phyloP scores from a whole-genome alignment of 768 basidiomycete species.

The Amanita pseudoporphyria region DNA sequence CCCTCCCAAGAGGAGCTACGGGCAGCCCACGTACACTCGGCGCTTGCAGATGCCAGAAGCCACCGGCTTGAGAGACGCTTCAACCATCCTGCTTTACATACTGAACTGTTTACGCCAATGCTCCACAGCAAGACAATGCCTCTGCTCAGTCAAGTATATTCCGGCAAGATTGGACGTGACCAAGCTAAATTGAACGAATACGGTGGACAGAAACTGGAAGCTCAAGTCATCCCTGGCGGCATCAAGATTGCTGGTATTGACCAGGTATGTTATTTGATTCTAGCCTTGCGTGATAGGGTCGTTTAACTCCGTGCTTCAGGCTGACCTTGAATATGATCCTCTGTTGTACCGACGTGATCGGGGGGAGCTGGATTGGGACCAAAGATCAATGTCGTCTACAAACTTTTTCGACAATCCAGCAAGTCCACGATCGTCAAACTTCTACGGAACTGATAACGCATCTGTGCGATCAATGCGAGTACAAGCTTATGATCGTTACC shows the following conservation, averaged over 20 bases:
- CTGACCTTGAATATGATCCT: conserved; percentile 79
- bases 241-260: conserved; percentile 78
- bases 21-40: conserved; percentile 66
- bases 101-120: conserved; percentile 84
- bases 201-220: conserved; percentile 67
- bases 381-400: conserved; percentile 59
- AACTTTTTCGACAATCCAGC: conserved; percentile 41
- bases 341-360: conserved; percentile 67
- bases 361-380: conserved; percentile 86
- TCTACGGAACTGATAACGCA: conserved; percentile 23
- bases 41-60: conserved; percentile 60
- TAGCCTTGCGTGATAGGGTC: background rate
- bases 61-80: conserved; percentile 84
- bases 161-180: conserved; percentile 56
- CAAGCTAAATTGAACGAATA: conserved; percentile 67
- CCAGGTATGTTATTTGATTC: conserved; percentile 34
- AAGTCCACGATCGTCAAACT: conserved; percentile 28
- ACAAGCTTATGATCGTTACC: conserved; percentile 49
- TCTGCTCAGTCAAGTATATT: conserved; percentile 64
- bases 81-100: conserved; percentile 86
- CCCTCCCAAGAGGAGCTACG: conserved; percentile 74
- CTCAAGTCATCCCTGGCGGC: conserved; percentile 67
- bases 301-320: conserved; percentile 21
- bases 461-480: conserved; percentile 9
- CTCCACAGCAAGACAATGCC: conserved; percentile 81